Evolutionary conservation across 1,139 yeast genomes (phyloP).

Genomic region (Nakaseomyces sp.): DNA sequence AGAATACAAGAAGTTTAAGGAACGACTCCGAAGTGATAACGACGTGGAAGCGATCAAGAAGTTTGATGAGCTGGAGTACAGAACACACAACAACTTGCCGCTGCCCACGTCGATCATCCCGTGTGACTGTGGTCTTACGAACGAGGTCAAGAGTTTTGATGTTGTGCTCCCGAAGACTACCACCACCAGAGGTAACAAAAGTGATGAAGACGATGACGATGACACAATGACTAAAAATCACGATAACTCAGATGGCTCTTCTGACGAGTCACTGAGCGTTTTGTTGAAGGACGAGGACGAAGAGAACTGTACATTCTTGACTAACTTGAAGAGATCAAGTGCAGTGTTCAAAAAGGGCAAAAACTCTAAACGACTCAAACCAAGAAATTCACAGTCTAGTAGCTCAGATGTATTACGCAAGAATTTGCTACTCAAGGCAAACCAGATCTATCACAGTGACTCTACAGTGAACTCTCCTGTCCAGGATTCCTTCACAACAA

Average conservation of each 20-base stretch:
- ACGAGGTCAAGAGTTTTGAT: constrained; percentile 30
- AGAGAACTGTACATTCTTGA: constrained; percentile 4
- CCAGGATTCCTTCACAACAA: neutral
- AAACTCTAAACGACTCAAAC: neutral
- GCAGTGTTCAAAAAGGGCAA: constrained; percentile 1
- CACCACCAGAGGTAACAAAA: neutral
- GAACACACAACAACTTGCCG: constrained; percentile 27
- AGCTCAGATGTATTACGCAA: neutral
- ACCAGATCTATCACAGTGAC: constrained; percentile 1
- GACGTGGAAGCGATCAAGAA: constrained; percentile 30
- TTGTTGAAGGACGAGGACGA: constrained; percentile 1
- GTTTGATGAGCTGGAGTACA: constrained; percentile 32
- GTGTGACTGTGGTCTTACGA: constrained; percentile 33
- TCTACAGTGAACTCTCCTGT: neutral
- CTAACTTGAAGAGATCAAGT: constrained; percentile 1
- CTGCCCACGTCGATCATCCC: constrained; percentile 28
- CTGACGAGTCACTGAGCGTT: neutral
- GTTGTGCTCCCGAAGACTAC: constrained; percentile 24
- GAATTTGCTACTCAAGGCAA: constrained; percentile 1
- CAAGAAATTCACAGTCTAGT: neutral
- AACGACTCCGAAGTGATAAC: constrained; percentile 19
- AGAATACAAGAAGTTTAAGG: constrained; percentile 31
- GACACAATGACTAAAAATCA: no score
- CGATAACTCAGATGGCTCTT: neutral
- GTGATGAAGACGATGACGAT: neutral